A percentile compares a stretch with the other conserved stretches of the same genome.
Evolutionary conservation across 495 filamentous ascomycete genomes (phyloP).

Genomic region (Barbatosphaeria neglecta): DNA sequence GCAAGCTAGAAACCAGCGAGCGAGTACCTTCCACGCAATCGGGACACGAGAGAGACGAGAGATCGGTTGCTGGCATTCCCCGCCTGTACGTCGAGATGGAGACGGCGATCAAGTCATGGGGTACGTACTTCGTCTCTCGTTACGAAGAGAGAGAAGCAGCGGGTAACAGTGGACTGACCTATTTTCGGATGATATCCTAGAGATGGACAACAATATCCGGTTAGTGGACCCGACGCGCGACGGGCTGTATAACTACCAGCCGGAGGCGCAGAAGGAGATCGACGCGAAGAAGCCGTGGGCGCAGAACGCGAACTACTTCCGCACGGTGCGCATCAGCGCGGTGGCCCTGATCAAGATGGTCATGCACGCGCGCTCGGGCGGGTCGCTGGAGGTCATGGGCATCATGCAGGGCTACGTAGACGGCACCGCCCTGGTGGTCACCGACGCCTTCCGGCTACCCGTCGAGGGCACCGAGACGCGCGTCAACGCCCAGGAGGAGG

Average conservation of each 20-base stretch:
- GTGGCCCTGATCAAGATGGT: slow-evolving; percentile 97
- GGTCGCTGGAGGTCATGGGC: slow-evolving; percentile 91
- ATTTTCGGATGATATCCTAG: no score
- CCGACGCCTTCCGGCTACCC: slow-evolving; percentile 85
- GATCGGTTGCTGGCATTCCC: no score
- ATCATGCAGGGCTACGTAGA: slow-evolving; percentile 94
- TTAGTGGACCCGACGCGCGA: slow-evolving; percentile 80
- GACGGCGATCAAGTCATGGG: no score
- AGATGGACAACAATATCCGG: slow-evolving; percentile 77
- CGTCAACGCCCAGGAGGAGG: slow-evolving; percentile 89
- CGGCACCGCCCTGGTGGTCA: slow-evolving; percentile 77
- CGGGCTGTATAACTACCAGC: slow-evolving; percentile 77
- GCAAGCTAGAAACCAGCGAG: no score
- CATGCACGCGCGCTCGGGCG: slow-evolving; percentile 93
- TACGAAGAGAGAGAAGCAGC: no score
- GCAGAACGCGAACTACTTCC: slow-evolving; percentile 80
- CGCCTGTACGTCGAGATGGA: no score
- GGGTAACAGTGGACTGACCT: no score
- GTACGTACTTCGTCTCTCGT: no score
- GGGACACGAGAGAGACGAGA: no score
- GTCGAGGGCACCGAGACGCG: slow-evolving; percentile 97
- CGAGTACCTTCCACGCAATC: no score
- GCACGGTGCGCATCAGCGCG: slow-evolving; percentile 82
- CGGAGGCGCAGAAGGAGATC: slow-evolving; percentile 48
- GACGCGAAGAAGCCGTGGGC: slow-evolving; percentile 62